Evolutionary conservation across 73 alveolate genomes (phyloP).

Genomic region (Breviolum minutum): DNA sequence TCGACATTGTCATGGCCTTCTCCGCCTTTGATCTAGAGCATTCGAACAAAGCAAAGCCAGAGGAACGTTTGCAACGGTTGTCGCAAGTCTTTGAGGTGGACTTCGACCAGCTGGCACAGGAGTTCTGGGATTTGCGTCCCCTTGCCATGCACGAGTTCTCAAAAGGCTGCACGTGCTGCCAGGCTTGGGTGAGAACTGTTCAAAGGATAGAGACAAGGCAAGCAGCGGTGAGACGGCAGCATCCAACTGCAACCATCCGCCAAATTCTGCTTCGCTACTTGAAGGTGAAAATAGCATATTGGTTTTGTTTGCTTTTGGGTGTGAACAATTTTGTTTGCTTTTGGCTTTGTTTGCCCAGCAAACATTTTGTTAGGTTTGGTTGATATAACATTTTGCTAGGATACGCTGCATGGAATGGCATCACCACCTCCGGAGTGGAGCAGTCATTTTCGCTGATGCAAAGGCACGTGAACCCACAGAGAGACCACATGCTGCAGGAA

Average conservation of each 20-base stretch:
- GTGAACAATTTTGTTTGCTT: background rate
- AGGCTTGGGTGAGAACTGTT: background rate
- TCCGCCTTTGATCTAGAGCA: background rate
- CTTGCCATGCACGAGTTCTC: background rate
- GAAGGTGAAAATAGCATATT: background rate
- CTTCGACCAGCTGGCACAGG: background rate
- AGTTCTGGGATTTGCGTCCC: background rate
- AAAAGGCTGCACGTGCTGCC: background rate
- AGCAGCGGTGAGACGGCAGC: background rate
- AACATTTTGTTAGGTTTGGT: background rate
- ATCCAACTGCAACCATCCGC: background rate
- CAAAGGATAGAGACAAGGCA: background rate
- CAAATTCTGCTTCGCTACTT: background rate
- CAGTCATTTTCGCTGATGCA: background rate
- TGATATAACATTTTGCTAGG: background rate
- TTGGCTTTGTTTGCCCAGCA: background rate
- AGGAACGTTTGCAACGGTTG: background rate
- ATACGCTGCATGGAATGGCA: background rate
- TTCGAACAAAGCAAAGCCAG: background rate
- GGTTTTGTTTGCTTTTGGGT: background rate
- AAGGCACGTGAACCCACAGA: background rate
- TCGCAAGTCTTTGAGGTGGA: background rate
- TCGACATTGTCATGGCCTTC: background rate
- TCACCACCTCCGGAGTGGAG: slow-evolving; percentile 20
- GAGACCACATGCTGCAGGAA: background rate